Evolutionary conservation across 2,329 filamentous ascomycete genomes (phyloP), one percentile per base, ranked within the genome.

Genomic region (Endocalyx cinctus): DNA sequence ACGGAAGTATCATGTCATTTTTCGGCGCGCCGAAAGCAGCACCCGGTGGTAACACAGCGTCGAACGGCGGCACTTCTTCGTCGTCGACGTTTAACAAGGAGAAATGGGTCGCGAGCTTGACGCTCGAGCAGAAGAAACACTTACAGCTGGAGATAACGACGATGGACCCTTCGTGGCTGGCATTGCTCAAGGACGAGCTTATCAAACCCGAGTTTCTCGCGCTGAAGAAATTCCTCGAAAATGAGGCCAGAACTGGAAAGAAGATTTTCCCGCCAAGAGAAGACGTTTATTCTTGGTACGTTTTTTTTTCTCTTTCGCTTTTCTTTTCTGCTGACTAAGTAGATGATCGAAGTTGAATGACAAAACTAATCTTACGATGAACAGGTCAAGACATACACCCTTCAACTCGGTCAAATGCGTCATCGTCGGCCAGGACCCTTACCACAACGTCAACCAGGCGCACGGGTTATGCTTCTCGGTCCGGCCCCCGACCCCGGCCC

Each of bases 391-490:
- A 17, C 84, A 94, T 59, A 96, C 90, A 1, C 89, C 92, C 6
- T 81, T 98, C 49, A 69, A 82, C 65, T 82, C 73, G 11, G 89
- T 97, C 59, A 95, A 94, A 61, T 84, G 85, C 37, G 89, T 98
- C 40, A 88, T 98, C 54, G 63, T 97, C 34, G 92, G 92, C 45
- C 92, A 98, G 66, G 92, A 98, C 58, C 92, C 92, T 3, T 98
- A 98, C 62, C 92, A 98, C 68, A 94, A 94, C 59, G 61, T 79
- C 58, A 94, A 94, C 61, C 92, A 98, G 70, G 92, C 92, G 31
- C 92, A 97, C 60, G 92, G 92, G 27, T 80, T 98, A 38, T 90
- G 86, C 57, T 98, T 98, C 72, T 95, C 87, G 29, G 89, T 97
- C 35, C 85, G 86, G 8, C 82, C 90, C 4, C 92, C 92, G 0